phyloP scores from a whole-genome alignment of 164 flowering plant species.

The Dillenia suffruticosa region DNA sequence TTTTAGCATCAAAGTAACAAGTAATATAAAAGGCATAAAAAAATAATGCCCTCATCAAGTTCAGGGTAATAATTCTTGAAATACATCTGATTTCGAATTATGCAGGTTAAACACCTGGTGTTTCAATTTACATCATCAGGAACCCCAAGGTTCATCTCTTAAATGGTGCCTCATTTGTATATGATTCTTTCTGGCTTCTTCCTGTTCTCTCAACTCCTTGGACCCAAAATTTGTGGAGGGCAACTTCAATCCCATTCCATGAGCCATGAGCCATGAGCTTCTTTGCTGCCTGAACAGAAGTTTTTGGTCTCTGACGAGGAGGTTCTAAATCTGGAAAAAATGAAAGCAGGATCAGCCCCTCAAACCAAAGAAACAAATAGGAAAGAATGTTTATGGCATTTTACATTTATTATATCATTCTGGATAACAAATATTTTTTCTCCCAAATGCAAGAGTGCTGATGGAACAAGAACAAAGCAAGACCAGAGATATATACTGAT shows the following conservation, averaged over 20 bases:
- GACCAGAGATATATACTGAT: too few relatives aligned
- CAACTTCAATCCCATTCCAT: slow-evolving; percentile 75
- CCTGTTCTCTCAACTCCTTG: slow-evolving; percentile 63
- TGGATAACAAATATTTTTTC: too few relatives aligned
- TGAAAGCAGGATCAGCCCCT: neutral
- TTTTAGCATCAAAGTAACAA: too few relatives aligned
- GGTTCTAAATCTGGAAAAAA: slow-evolving; percentile 68
- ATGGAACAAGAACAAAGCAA: too few relatives aligned
- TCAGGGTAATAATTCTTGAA: too few relatives aligned
- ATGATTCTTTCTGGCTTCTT: slow-evolving; percentile 72
- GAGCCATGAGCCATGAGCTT: slow-evolving; percentile 91
- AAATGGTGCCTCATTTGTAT: slow-evolving; percentile 57
- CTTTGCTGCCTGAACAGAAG: slow-evolving; percentile 84
- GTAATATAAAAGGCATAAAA: too few relatives aligned
- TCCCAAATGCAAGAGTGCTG: too few relatives aligned
- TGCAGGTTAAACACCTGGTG: too few relatives aligned
- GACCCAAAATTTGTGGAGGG: slow-evolving; percentile 50
- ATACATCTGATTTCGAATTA: neutral
- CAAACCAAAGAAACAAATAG: too few relatives aligned
- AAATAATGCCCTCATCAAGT: too few relatives aligned
- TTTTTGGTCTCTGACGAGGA: slow-evolving; percentile 75
- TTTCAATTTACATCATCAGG: slow-evolving; percentile 32
- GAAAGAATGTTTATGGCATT: too few relatives aligned
- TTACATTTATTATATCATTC: too few relatives aligned
- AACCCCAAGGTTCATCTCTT: slow-evolving; percentile 95